Evolutionary conservation across 2,329 filamentous ascomycete species (phyloP), one percentile per base, ranked within the genome.

Genomic region (Sporothrix protearum): DNA sequence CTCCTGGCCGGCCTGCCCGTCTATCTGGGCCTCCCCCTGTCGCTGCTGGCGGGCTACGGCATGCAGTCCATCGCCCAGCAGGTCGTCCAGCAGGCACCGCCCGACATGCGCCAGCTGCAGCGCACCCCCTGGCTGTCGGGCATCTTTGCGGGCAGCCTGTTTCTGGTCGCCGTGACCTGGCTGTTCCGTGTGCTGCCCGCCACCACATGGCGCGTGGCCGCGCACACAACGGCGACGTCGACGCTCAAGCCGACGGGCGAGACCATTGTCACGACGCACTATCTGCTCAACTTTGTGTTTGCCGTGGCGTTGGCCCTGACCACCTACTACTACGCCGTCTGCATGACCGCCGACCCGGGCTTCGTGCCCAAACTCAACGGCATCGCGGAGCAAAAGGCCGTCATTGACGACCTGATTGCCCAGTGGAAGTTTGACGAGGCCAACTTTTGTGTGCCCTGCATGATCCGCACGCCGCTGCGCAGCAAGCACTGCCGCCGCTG

Each of bases 401-500:
- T 92, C 72, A 97, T 99, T 76, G 92, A 96, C 75, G 92, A 97
- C 75, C 86, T 99, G 8, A 87, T 99, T 74, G 87, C 88, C 72
- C 80, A 89, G 75, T 96, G 93, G 89, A 96, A 93, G 77, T 99
- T 95, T 79, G 94, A 99, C 78, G 95, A 97, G 78, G 85, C 90
- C 73, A 95, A 97, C 79, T 99, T 98, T 78, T 99, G 96, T 80
- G 90, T 96, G 36, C 89, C 89, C 64, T 99, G 96, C 83, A 97
- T 98, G 94, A 92, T 97, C 76, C 88, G 95, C 70, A 95, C 92
- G 75, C 96, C 96, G 3, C 82, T 99, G 73, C 88, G 96, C 75
- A 97, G 94, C 83, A 99, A 98, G 84, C 96, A 99, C 82, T 99
- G 96, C 83, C 91, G 91, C 78, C 87, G 92, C 73, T 99, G 96